Percentiles rank a stretch among this genome's conserved stretches.
Evolutionary conservation across 2,329 filamentous ascomycete genomes (phyloP).

Genomic region (Aspergillus sp.): DNA sequence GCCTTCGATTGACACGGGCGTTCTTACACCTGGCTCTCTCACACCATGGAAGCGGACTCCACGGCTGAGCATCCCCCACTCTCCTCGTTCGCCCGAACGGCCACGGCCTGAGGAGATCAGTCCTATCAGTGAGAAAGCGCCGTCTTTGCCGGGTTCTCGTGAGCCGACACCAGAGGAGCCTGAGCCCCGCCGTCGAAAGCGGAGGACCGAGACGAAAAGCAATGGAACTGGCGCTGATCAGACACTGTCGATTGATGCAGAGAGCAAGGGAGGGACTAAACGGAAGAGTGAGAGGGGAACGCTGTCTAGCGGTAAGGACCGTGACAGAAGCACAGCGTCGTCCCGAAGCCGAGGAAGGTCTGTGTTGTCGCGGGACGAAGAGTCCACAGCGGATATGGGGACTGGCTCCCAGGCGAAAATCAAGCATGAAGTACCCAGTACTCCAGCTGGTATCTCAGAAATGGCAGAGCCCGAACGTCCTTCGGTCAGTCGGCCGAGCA

Average conservation of each 20-base stretch:
- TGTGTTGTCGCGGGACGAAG: conserved; percentile 38
- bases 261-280: conserved; percentile 21
- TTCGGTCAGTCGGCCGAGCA: conserved; percentile 29
- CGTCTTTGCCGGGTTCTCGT: conserved; percentile 38
- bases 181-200: conserved; percentile 23
- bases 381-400: conserved; percentile 24
- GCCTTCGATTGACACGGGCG: conserved; percentile 41
- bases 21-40: conserved; percentile 29
- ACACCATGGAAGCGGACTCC: conserved; percentile 49
- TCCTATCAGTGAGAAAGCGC: conserved; percentile 47
- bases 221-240: conserved; percentile 24
- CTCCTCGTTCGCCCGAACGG: conserved; percentile 43
- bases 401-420: conserved; percentile 23
- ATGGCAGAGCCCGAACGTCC: conserved; percentile 35
- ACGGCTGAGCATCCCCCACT: conserved; percentile 35
- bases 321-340: conserved; percentile 38
- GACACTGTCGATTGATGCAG: conserved; percentile 18
- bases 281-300: conserved; percentile 32
- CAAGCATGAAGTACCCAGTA: conserved; percentile 38
- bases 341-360: conserved; percentile 42
- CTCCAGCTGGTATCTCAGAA: conserved; percentile 37
- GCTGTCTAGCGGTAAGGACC: conserved; percentile 28
- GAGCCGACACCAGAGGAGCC: conserved; percentile 30
- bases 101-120: conserved; percentile 48
- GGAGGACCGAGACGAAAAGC: conserved; percentile 26